Evolutionary conservation across 768 basidiomycete species (phyloP), one percentile per base, ranked within the genome.

Genomic region (Hygrophoropsis aurantiaca): DNA sequence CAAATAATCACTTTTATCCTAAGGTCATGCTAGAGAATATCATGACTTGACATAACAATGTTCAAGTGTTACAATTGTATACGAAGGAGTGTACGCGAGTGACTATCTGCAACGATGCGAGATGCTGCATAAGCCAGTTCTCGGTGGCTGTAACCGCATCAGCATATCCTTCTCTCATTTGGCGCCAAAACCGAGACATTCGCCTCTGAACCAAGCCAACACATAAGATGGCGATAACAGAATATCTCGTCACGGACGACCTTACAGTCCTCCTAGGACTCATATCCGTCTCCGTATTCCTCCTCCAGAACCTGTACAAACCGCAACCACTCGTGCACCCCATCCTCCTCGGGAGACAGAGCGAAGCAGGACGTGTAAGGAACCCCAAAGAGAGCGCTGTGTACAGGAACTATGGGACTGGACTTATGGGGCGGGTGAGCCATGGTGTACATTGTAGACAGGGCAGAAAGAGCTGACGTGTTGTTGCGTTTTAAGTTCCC

Each of bases 321-420:
- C 87, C 87, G 3, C 87, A 87, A 55, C 84, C 87, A 2, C 79
- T 94, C 35, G 92, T 94, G 0, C 94, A 97, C 59, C 94, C 94
- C n/a, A 87, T 97, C 54, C 76, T 95, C 8, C 78, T 97, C 1
- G 93, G 94, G 6, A 74, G 92, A 41, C 94, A 97, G 74, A 91
- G 90, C 56, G 94, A 97, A 64, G 86, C 87, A 21, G 85, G 84
- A 11, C 77, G 85, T 41, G 90, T 94, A 3, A 74, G 94, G 44
- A 84, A 90, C 58, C 77, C 86, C 11, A 75, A 79, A 7, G 88
- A 94, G 69, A 93, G 90, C 57, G 90, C 91, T 0, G 73, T 94
- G 13, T 95, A 94, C 65, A 80, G 94, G 58, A 92, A 90, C 70
- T 97, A 94, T 74, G 81, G 87, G 11, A 91, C 87, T 20, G 90